Evolutionary conservation across 495 filamentous ascomycete species (phyloP), one percentile per base, ranked within the genome.

Genomic region (Neurospora sp.): DNA sequence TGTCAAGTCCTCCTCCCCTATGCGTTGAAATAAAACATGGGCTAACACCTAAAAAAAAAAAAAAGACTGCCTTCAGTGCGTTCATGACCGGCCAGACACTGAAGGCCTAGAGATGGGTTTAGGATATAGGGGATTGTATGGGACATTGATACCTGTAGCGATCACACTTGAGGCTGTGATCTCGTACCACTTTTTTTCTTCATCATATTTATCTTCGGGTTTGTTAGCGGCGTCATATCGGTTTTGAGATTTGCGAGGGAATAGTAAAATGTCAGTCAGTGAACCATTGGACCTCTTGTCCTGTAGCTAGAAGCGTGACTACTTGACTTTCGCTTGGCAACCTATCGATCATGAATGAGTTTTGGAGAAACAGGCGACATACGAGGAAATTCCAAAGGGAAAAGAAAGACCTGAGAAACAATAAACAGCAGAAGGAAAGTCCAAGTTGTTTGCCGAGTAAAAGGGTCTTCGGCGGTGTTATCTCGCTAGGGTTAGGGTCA

Each of bases 11-110:
- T 69, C 44, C 20, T n/a, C 10, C 44, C 10, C n/a, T 37, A 37
- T 37, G 5, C 35, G 35, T 8, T 8, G 12, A 35, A 3, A 16
- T n/a, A 4, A 42, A n/a, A 9, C 22, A 35, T 9, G n/a, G 20
- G 4, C 75, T 79, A 73, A 80, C 74, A 71, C 10, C 2, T 5
- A 0, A 48, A 42, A 86, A 27, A 27, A 27, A 27, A 27, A 27
- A 0, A 48, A 42, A 86, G 84, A 82, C 78, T 79, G 72, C 84
- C 5, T 86, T 86, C 61, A 80, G 76, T 11, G 83, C 78, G 10
- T 86, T 82, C 72, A 86, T 86, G 83, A 77, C 82, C 3, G 83
- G 82, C 11, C 83, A 85, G 72, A 69, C 37, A 65, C 2, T 0
- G 31, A 65, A 65, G 53, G 27, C 22, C 6, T 65, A 65, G 22